phyloP scores from a whole-genome alignment of 2,329 filamentous ascomycete species.

The Colletotrichum sp. region DNA sequence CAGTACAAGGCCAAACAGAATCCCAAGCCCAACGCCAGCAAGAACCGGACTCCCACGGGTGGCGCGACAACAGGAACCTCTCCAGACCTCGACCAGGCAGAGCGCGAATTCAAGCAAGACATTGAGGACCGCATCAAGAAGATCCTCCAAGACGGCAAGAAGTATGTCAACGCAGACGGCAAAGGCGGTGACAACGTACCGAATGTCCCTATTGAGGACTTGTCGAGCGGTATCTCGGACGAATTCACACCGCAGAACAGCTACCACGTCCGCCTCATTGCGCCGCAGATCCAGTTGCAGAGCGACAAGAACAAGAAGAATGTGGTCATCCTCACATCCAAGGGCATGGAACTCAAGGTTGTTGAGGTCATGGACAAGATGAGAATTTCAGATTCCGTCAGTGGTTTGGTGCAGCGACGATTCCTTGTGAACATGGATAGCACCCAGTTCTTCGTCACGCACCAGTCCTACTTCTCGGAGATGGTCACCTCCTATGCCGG shows the following conservation, averaged over 20 bases:
- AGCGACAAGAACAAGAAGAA: slow-evolving; percentile 98
- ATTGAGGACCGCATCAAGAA: slow-evolving; percentile 87
- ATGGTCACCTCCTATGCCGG: slow-evolving; percentile 93
- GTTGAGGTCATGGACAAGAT: slow-evolving; percentile 97
- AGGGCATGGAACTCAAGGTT: slow-evolving; percentile 97
- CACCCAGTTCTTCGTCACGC: slow-evolving; percentile 96
- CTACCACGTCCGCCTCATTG: slow-evolving; percentile 93
- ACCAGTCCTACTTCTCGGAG: slow-evolving; percentile 86
- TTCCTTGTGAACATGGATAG: slow-evolving; percentile 97
- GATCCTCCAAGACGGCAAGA: slow-evolving; percentile 82
- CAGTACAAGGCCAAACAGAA: slow-evolving; percentile 74
- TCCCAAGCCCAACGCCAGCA: slow-evolving; percentile 28
- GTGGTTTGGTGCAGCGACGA: slow-evolving; percentile 90
- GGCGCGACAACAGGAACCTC: slow-evolving; percentile 25
- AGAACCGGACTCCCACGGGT: slow-evolving; percentile 27
- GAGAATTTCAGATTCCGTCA: slow-evolving; percentile 89
- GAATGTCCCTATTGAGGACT: slow-evolving; percentile 61
- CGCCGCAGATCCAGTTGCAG: slow-evolving; percentile 96
- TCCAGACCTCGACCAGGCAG: slow-evolving; percentile 45
- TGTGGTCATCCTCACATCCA: slow-evolving; percentile 94
- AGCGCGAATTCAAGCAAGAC: slow-evolving; percentile 65
- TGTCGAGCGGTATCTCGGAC: slow-evolving; percentile 78
- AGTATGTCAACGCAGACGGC: slow-evolving; percentile 79
- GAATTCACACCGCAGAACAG: slow-evolving; percentile 92
- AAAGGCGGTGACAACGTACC: slow-evolving; percentile 28